A percentile compares a stretch with the other conserved stretches of the same genome.
These are phyloP conservation scores for Allium sativum DNA, from an alignment of 106 monocot species.

Conservation along the genomic window DNA sequence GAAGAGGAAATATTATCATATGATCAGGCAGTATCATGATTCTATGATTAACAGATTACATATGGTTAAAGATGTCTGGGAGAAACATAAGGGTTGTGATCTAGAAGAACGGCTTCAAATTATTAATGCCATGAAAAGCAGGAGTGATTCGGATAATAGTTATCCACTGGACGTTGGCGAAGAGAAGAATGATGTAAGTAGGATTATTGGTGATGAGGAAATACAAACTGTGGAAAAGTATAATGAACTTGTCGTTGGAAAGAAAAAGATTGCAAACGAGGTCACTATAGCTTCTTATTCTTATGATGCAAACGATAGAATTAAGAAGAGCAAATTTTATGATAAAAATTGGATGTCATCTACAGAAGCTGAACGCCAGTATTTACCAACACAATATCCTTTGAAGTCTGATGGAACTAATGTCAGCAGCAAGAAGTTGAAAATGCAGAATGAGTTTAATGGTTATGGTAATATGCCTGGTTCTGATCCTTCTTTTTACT, in stretches of 20 bases:
- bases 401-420: slow-evolving; percentile 2
- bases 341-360: slow-evolving; percentile 20
- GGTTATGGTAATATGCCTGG: slow-evolving; percentile 16
- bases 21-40: slow-evolving; percentile 9
- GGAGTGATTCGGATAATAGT: slow-evolving; percentile 1
- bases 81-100: slow-evolving; percentile 10
- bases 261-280: slow-evolving; percentile 17
- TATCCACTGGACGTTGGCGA: slow-evolving; percentile 7
- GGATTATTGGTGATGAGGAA: slow-evolving; percentile 18
- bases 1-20: slow-evolving; percentile 9
- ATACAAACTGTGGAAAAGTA: slow-evolving; percentile 5
- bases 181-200: background rate
- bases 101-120: slow-evolving; percentile 9
- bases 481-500: background rate
- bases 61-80: slow-evolving; percentile 6
- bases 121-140: slow-evolving; percentile 10
- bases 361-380: slow-evolving; percentile 6
- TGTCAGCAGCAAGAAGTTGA: background rate
- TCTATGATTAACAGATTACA: slow-evolving; percentile 11
- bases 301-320: slow-evolving; percentile 4
- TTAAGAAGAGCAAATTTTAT: slow-evolving; percentile 17
- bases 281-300: slow-evolving; percentile 45
- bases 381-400: slow-evolving; percentile 13
- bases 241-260: slow-evolving; percentile 11
- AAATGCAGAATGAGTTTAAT: slow-evolving; percentile 10